These are phyloP conservation scores for Carallia pectinifolia DNA, from an alignment of 345 rosid species.

Conservation along the genomic window DNA sequence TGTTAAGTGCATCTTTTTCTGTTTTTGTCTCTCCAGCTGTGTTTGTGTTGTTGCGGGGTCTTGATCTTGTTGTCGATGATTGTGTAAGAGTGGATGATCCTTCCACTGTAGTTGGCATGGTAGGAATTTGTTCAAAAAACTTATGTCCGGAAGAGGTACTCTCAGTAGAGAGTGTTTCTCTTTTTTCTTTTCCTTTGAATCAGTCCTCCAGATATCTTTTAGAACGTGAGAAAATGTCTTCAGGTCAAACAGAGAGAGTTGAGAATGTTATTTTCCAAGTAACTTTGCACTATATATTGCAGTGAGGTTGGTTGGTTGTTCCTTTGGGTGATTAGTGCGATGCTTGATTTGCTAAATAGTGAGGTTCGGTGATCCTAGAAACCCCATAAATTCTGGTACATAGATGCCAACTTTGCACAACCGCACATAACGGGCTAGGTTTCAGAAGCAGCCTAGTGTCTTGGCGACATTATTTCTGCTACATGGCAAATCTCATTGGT, in stretches of 20 bases:
- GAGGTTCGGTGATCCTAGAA: slow-evolving; percentile 57
- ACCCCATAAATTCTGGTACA: slow-evolving; percentile 31
- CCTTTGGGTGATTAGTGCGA: neutral
- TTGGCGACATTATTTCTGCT: too few species aligned
- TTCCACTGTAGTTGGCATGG: slow-evolving; percentile 86
- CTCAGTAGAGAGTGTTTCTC: too few species aligned
- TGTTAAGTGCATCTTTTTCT: neutral
- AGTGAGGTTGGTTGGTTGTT: neutral
- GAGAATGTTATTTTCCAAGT: too few species aligned
- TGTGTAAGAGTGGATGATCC: slow-evolving; percentile 83
- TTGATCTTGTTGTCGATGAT: slow-evolving; percentile 84
- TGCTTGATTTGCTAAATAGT: slow-evolving; percentile 19
- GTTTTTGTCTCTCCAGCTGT: neutral
- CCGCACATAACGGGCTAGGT: slow-evolving; percentile 1
- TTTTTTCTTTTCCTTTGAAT: too few species aligned
- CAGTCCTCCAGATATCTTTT: too few species aligned
- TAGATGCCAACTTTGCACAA: slow-evolving; percentile 10
- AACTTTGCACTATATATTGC: neutral
- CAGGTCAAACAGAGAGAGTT: too few species aligned
- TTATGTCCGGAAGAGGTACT: slow-evolving; percentile 74
- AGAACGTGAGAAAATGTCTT: too few species aligned
- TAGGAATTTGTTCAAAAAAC: slow-evolving; percentile 58
- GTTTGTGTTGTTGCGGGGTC: slow-evolving; percentile 46
- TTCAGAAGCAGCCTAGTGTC: neutral
- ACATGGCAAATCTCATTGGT: too few species aligned